Base-by-base conservation (phyloP, 1,139 yeast species). In the Taphrina communis region DNA sequence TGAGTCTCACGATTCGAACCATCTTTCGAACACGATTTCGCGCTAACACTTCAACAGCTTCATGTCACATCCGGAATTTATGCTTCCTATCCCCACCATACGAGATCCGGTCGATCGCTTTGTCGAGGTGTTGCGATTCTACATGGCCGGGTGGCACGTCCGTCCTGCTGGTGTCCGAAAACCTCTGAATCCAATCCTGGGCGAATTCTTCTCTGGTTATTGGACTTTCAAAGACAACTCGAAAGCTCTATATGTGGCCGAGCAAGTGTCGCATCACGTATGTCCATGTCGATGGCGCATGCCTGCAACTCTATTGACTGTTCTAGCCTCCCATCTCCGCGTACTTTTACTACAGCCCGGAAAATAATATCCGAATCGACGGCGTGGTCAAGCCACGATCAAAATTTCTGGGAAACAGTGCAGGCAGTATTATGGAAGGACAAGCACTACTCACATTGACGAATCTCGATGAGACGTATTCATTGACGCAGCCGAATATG, bases 81-180 rank as follows among this genome's bases (percentile, higher is more conserved):
- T 93, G 56, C 77, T 91, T 6, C 84, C 84, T 36, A 97, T 98
- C 0, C 88, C 89, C 72, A 75, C 76, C 0, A 72, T 75, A 12
- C 76, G 78, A 1, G 91, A 90, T 74, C 85, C 86, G 0, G 75
- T 88, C 42, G 81, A 85, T 70, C 83, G 99, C 72, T 93, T 94
- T 75, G 77, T 90, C 8, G 79, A 84, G 60, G 87, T 94, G 9
- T 39, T 46, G 12, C 67, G 87, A 75, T 94, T 97, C 97, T 94
- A 93, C 77, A 82, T 94, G 77, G 86, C 97, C 1, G 92, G 96
- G 62, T 94, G 98, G 98, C 98, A 94, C 76, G 93, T 94, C 76
- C 95, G 97, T 0, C 99, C 99, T 35, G 94, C 93, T 77, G 99
- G 98, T 0, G 99, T 94, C 12, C 94, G 95, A 78, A 94, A 94